Base-by-base conservation (phyloP, 2,329 filamentous ascomycete species). In the Daldinia sp. region DNA sequence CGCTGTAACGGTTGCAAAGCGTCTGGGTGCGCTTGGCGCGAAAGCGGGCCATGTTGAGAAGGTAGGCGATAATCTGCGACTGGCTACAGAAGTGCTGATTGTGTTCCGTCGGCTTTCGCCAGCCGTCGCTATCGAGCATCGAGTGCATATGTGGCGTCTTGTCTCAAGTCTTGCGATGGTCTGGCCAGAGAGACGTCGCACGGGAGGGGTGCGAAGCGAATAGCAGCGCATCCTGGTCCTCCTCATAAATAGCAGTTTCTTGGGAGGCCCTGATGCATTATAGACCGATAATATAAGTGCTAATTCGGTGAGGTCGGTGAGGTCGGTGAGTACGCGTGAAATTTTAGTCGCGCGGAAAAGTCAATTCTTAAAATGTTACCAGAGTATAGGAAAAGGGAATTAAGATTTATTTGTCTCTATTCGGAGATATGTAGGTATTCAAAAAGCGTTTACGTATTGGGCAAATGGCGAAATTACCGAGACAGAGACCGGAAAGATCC, bases 161-260 rank as follows among this genome's bases (percentile, higher is more conserved):
- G 55, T 51, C 46, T 64, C 50, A 50, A 67, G 55, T 63, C 63
- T 58, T 44, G 69, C 69, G 66, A 68, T 62, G n/a, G 65, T 68
- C 44, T 54, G 73, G 60, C 65, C 44, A 48, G 69, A 63, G 37
- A 70, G 56, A 46, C 70, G 58, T 73, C 63, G 70, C 61, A 67
- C 58, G 18, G 63, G 65, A 63, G 71, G 59, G 54, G 67, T 66
- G 62, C 56, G 70, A 46, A 58, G 60, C 46, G 64, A 68, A 57
- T 66, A 73, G 66, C 65, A 69, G 65, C 74, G 73, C 75, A 76
- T 76, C 58, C 62, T 76, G 15, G 59, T 35, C 48, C 41, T 62
- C 66, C 61, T 71, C 56, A 50, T 35, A 60, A 57, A 62, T 37
- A 26, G 76, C 44, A 23, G 33, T 54, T 42, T 59, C 44, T 26